These are phyloP conservation scores for Recurvomyces mirabilis DNA, from an alignment of 495 filamentous ascomycete species.

Conservation along the genomic window DNA sequence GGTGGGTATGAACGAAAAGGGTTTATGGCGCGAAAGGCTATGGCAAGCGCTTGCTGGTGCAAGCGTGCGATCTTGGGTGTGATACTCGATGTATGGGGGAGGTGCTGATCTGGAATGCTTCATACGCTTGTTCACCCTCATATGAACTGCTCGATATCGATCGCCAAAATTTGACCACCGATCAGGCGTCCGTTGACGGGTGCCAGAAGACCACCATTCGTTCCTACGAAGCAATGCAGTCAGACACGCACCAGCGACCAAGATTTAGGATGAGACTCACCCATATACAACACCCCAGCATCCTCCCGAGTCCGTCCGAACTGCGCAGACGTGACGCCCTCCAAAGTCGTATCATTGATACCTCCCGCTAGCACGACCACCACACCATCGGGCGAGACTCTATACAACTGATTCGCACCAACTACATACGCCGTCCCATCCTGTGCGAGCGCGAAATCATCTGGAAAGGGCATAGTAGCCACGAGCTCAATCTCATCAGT, in stretches of 20 bases:
- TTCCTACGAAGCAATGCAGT: conserved; percentile 1
- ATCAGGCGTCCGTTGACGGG: conserved; percentile 1
- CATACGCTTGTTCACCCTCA: conserved; percentile 1
- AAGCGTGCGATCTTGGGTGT: no score
- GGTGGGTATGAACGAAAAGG: no score
- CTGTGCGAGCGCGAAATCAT: conserved; percentile 5
- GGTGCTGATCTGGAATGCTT: no score
- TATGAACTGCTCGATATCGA: conserved; percentile 10
- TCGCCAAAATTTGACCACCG: conserved; percentile 9
- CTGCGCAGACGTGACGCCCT: conserved; percentile 8
- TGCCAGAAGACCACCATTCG: conserved; percentile 7
- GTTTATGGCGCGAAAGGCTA: no score
- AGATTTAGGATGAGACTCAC: neutral
- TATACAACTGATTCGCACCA: conserved; percentile 1
- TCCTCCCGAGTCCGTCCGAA: conserved; percentile 13
- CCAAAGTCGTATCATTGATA: conserved; percentile 2
- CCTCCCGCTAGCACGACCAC: conserved; percentile 11
- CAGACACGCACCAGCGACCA: neutral
- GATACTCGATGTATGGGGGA: no score
- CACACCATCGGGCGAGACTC: neutral
- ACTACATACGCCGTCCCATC: conserved; percentile 6
- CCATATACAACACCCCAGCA: conserved; percentile 10
- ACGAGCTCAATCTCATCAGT: neutral
- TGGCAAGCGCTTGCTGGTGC: no score
- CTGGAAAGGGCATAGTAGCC: neutral